Percentiles rank a stretch among this genome's conserved stretches.
Evolutionary conservation across 352 stramenopile genomes (phyloP).

Genomic region (Phytophthora chlamydospora): DNA sequence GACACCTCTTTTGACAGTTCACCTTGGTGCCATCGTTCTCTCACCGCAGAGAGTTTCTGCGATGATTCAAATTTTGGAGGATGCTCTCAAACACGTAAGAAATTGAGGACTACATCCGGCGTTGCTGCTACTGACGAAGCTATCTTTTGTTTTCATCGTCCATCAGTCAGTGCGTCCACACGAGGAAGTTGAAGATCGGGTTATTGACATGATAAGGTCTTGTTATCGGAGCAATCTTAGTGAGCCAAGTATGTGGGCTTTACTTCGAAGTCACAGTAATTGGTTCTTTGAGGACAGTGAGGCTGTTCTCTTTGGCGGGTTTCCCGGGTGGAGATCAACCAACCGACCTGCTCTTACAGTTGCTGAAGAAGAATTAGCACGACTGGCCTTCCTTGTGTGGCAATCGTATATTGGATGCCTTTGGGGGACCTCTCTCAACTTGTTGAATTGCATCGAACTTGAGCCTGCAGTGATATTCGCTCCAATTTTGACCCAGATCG

Average conservation of each 20-base stretch:
- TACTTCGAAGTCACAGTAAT: slow-evolving; percentile 30
- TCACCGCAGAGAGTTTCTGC: slow-evolving; percentile 14
- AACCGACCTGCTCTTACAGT: background rate
- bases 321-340: slow-evolving; percentile 6
- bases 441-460: slow-evolving; percentile 9
- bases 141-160: too few relatives aligned
- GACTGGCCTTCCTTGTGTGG: slow-evolving; percentile 16
- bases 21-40: slow-evolving; percentile 25
- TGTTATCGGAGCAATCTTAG: slow-evolving; percentile 18
- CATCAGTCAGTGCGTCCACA: background rate
- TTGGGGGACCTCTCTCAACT: slow-evolving; percentile 6
- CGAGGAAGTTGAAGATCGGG: slow-evolving; percentile 9
- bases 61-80: slow-evolving; percentile 25
- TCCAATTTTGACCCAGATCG: slow-evolving; percentile 7
- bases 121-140: too few relatives aligned
- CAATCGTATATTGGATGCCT: slow-evolving; percentile 23
- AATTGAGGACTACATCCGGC: too few relatives aligned
- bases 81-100: slow-evolving; percentile 2
- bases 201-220: slow-evolving; percentile 23
- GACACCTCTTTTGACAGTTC: slow-evolving; percentile 26
- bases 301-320: slow-evolving; percentile 17
- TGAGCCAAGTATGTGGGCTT: slow-evolving; percentile 6
- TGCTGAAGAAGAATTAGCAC: slow-evolving; percentile 1
- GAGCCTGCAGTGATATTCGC: slow-evolving; percentile 13
- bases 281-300: slow-evolving; percentile 22